These are phyloP conservation scores for Fusarium austroafricanum DNA, from an alignment of 2,329 filamentous ascomycete genomes.

Conservation along the genomic window DNA sequence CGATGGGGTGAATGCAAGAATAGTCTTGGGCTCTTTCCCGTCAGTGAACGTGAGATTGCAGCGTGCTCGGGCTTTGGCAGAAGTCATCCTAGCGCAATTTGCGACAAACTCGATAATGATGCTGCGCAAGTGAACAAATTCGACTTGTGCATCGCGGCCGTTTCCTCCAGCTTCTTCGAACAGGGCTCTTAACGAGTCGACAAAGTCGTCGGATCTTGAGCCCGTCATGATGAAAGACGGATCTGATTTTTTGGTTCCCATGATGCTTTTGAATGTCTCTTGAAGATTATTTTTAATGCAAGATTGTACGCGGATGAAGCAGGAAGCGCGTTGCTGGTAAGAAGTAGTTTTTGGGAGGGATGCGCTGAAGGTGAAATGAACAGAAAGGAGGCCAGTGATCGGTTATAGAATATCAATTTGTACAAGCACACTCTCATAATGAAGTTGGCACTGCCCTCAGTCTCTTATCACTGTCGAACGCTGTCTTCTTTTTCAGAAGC, in stretches of 20 bases:
- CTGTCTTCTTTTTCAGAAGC: neutral
- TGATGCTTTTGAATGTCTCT: neutral
- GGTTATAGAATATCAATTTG: neutral
- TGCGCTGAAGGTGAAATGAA: neutral
- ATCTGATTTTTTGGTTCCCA: neutral
- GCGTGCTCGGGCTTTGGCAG: constrained; percentile 26
- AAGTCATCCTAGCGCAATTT: constrained; percentile 16
- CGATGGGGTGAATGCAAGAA: constrained; percentile 18
- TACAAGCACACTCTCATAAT: neutral
- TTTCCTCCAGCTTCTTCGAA: constrained; percentile 37
- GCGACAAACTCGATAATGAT: constrained; percentile 29
- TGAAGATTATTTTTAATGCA: neutral
- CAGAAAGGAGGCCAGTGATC: too few species aligned
- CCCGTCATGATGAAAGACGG: neutral
- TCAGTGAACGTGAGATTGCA: constrained; percentile 37
- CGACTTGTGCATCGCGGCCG: neutral
- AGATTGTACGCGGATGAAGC: neutral
- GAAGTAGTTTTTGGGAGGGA: neutral
- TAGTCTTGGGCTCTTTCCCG: constrained; percentile 22
- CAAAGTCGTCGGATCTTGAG: constrained; percentile 28
- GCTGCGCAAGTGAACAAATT: constrained; percentile 30
- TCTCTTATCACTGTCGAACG: neutral
- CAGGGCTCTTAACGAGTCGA: constrained; percentile 20
- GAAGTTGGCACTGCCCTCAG: too few species aligned
- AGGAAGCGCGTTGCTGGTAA: too few species aligned